A percentile compares a stretch with the other conserved stretches of the same genome.
Evolutionary conservation across 345 rosid species (phyloP).

Genomic region (Arabis alpina): DNA sequence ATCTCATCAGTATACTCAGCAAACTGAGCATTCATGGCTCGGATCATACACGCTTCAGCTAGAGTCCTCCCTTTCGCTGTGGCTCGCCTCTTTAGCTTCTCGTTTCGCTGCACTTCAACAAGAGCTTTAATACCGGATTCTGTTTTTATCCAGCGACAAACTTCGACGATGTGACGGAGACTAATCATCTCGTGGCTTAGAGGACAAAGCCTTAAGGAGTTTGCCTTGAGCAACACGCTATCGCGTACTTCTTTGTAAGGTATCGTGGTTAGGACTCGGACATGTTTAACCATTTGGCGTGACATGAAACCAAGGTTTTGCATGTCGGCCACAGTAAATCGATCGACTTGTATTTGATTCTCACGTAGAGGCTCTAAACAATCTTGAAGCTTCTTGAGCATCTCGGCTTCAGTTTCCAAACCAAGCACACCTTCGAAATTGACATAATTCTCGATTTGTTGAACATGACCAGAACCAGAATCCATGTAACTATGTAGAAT

Average conservation of each 20-base stretch:
- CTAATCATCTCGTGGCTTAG: constrained; percentile 5
- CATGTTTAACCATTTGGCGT: constrained; percentile 32
- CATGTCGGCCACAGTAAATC: too few relatives aligned
- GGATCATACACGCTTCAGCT: constrained; percentile 23
- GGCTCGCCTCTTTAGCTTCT: constrained; percentile 23
- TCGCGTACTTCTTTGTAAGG: constrained; percentile 26
- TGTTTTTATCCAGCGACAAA: constrained; percentile 28
- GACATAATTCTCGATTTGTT: too few relatives aligned
- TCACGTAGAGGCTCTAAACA: too few relatives aligned
- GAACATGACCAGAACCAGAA: too few relatives aligned
- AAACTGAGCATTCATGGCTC: constrained; percentile 21
- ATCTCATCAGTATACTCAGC: constrained; percentile 17
- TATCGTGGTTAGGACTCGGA: constrained; percentile 28
- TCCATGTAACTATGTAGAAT: too few relatives aligned
- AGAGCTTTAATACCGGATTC: constrained; percentile 13
- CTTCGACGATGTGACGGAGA: constrained; percentile 10
- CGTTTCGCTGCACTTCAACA: constrained; percentile 19
- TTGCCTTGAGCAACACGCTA: constrained; percentile 17
- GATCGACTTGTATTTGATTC: too few relatives aligned
- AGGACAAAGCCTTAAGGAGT: constrained; percentile 19
- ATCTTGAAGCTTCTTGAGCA: too few relatives aligned
- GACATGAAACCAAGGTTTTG: too few relatives aligned
- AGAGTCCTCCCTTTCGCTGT: constrained; percentile 3
- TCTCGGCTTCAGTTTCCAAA: too few relatives aligned
- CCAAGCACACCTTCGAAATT: too few relatives aligned